Base-by-base conservation (phyloP, 2,329 filamentous ascomycete species). In the Neonectria neomacrospora region DNA sequence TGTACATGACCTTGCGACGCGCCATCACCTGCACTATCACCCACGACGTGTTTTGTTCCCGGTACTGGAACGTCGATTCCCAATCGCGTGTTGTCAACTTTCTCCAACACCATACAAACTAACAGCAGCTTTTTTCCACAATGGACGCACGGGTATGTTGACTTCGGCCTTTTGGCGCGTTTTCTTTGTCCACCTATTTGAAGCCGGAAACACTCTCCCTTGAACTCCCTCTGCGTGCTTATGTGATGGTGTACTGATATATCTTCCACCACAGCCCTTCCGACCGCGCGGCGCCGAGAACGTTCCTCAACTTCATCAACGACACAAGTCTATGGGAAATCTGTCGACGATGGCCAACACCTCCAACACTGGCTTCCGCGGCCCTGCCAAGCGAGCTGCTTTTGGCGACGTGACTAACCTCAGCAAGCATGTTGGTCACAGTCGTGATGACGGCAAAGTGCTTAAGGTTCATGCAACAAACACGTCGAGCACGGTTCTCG, bases 371-470 rank as follows among this genome's bases (percentile, higher is more conserved):
- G 78, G 78, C 37, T 70, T 80, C 42, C 78, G 77, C 30, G 78
- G 77, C 41, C 76, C 87, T 61, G 83, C 89, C 58, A 96, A 94
- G 81, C 89, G 94, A 69, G 89, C 90, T 66, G 92, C 89, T 12
- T 94, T 96, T 78, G 91, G 88, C 53, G 94, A 97, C 76, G 86
- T 96, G 65, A 96, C 91, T 82, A 95, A 94, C 74, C 89, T 85
- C 48, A 74, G 83, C 42, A 80, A 81, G 65, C 75, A 77, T 48
- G 67, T 69, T 37, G 72, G 71, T 34, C 64, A 73, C 28, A 70
- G 63, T 45, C 70, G 75, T 26, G 73, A 80, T 53, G 70, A 77
- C 30, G 73, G 66, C 58, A 83, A 83, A 72, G 70, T 67, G 14
- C 61, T 68, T 58, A 82, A 82, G 65, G 67, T 67, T 37, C 62